Percentiles rank a stretch among this genome's conserved stretches.
phyloP scores from a whole-genome alignment of 2,329 filamentous ascomycete genomes.

The Diatrype stigma region DNA sequence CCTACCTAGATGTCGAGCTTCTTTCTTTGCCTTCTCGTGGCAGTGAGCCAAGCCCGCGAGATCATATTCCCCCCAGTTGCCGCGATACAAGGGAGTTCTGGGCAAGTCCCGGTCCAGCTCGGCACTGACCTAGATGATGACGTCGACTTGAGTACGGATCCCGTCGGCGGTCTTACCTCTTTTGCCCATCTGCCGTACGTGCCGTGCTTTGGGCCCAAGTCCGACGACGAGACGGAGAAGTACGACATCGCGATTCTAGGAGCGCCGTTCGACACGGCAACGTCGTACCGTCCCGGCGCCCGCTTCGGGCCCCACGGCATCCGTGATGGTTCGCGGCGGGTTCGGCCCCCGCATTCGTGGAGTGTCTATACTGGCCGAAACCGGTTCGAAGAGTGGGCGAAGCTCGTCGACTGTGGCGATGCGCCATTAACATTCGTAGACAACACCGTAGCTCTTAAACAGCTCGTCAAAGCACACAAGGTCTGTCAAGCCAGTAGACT shows the following conservation, averaged over 20 bases:
- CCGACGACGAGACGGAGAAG: slow-evolving; percentile 31
- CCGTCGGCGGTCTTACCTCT: slow-evolving; percentile 55
- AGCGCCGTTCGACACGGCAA: slow-evolving; percentile 46
- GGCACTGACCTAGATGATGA: slow-evolving; percentile 20
- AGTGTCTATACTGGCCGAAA: slow-evolving; percentile 44
- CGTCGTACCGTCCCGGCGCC: slow-evolving; percentile 24
- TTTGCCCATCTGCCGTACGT: slow-evolving; percentile 59
- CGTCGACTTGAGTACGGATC: slow-evolving; percentile 37
- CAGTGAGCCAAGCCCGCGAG: no score
- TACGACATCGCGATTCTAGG: slow-evolving; percentile 57
- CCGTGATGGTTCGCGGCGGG: slow-evolving; percentile 27
- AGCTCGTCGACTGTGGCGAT: slow-evolving; percentile 73
- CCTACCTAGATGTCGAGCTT: no score
- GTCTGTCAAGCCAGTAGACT: slow-evolving; percentile 18
- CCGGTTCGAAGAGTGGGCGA: slow-evolving; percentile 53
- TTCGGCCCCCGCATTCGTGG: slow-evolving; percentile 25
- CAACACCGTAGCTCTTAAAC: slow-evolving; percentile 67
- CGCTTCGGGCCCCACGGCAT: slow-evolving; percentile 32
- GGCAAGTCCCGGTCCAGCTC: no score
- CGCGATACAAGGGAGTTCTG: no score
- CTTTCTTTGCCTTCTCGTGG: no score
- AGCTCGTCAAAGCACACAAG: slow-evolving; percentile 67
- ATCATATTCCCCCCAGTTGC: no score
- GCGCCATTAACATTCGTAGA: slow-evolving; percentile 74
- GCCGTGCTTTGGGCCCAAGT: slow-evolving; percentile 54